Evolutionary conservation across 2,329 filamentous ascomycete genomes (phyloP), one percentile per base, ranked within the genome.

Genomic region (Cryphonectria nitschkei): DNA sequence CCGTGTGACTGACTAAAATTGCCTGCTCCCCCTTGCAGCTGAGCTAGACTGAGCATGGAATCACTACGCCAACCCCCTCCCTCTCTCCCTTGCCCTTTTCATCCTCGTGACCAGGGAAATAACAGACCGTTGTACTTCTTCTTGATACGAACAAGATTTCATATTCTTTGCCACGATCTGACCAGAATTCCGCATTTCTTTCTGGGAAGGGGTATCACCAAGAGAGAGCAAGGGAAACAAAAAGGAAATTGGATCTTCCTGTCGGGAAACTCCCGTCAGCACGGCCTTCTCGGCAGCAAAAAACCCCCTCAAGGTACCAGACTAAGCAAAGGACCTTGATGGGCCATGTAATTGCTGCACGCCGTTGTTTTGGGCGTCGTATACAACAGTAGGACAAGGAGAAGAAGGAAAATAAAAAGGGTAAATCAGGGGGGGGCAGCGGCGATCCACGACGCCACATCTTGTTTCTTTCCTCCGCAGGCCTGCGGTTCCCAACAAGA

Each of bases 211-310:
- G 16, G 13, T 19, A 58, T 58, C 13, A 58, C 54, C 9, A 39
- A 39, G 13, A 56, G 7, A 22, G 13, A 32, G 7, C 6, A 8
- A 50, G n/a, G n/a, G 22, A 19, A n/a, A 16, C 16, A 19, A 43
- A 43, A 14, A 16, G 13, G 41, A 50, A 39, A 19, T 62, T 34
- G 34, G 9, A n/a, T 22, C 34, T 41, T 41, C 13, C 37, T 22
- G 3, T 62, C n/a, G 54, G 54, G 29, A 58, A 34, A 62, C 60
- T 26, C 34, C 60, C 37, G 60, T 62, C n/a, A 26, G 34, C 60
- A 39, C 61, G 61, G 61, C 22, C 39, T 46, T 26, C 22, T 50
- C 34, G 29, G 54, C 13, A 34, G 8, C 54, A 19, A 34, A 7
- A 8, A 4, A 34, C 34, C 34, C 39, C n/a, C 13, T 39, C 37